Evolutionary conservation across 768 basidiomycete genomes (phyloP).

Genomic region (Serpula lacrymans): DNA sequence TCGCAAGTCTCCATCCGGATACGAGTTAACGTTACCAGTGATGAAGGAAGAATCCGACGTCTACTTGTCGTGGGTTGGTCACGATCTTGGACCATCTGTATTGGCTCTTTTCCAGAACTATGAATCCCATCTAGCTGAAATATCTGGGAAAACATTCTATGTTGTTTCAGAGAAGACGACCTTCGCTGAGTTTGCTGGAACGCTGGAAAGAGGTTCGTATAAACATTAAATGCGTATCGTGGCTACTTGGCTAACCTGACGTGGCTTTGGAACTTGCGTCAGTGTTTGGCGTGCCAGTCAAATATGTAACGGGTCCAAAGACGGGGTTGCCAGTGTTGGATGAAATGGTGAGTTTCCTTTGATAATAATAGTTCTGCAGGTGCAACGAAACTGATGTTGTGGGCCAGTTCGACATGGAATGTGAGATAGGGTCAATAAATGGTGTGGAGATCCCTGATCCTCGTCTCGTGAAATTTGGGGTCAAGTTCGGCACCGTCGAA

Average conservation of each 20-base stretch:
- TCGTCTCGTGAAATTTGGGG: constrained; percentile 9
- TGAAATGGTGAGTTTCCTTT: constrained; percentile 12
- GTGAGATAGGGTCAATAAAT: constrained; percentile 3
- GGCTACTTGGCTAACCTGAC: not conserved
- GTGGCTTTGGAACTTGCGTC: no score
- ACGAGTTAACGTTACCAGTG: constrained; percentile 18
- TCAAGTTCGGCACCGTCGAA: constrained; percentile 13
- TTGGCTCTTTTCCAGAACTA: constrained; percentile 14
- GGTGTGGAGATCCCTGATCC: constrained; percentile 10
- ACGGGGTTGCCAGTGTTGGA: constrained; percentile 12
- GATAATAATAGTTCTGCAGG: no score
- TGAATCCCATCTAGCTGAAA: constrained; percentile 2
- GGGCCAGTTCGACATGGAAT: constrained; percentile 11
- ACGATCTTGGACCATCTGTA: not conserved
- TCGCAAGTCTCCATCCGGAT: constrained; percentile 11
- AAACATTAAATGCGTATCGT: no score
- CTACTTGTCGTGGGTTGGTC: constrained; percentile 4
- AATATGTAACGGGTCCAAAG: constrained; percentile 4
- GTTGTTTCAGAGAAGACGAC: constrained; percentile 11
- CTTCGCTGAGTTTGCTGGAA: constrained; percentile 10
- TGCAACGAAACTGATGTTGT: not conserved
- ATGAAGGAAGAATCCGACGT: constrained; percentile 10
- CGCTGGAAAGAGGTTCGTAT: no score
- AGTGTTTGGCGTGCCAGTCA: constrained; percentile 13
- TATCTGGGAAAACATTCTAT: constrained; percentile 9